These are phyloP conservation scores for Aspergillus costaricaensis DNA, from an alignment of 2,329 filamentous ascomycete species.

Conservation along the genomic window DNA sequence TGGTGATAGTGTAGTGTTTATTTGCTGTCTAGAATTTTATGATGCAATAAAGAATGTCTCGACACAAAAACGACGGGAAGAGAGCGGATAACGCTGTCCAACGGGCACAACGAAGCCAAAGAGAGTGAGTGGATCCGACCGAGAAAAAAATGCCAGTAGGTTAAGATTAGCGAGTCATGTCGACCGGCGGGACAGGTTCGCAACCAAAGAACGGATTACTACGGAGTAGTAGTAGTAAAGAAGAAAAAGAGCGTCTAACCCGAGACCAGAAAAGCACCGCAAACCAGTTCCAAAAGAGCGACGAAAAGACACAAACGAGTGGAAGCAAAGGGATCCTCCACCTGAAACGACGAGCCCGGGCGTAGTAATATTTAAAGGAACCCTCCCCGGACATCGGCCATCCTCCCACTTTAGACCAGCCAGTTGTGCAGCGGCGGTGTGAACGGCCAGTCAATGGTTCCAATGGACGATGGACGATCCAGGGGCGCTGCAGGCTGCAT, in stretches of 20 bases:
- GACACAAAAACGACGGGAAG: conserved; percentile 25
- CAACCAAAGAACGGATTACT: conserved; percentile 10
- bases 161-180: conserved; percentile 19
- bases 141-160: conserved; percentile 18
- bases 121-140: conserved; percentile 20
- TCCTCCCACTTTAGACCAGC: conserved; percentile 11
- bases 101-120: conserved; percentile 19
- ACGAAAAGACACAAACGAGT: conserved; percentile 32
- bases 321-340: conserved; percentile 26
- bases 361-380: conserved; percentile 20
- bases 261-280: conserved; percentile 27
- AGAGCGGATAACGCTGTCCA: conserved; percentile 22
- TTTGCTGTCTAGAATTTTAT: conserved; percentile 22
- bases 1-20: conserved; percentile 5
- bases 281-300: conserved; percentile 38
- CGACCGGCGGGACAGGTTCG: conserved; percentile 12
- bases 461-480: conserved; percentile 18
- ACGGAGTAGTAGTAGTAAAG: neutral
- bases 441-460: conserved; percentile 15
- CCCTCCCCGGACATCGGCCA: conserved; percentile 28
- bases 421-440: conserved; percentile 31
- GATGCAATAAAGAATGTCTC: conserved; percentile 33
- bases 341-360: conserved; percentile 27
- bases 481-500: conserved; percentile 29
- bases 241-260: conserved; percentile 34